phyloP scores from a whole-genome alignment of 331 rosid species.

The Telfairia occidentalis region DNA sequence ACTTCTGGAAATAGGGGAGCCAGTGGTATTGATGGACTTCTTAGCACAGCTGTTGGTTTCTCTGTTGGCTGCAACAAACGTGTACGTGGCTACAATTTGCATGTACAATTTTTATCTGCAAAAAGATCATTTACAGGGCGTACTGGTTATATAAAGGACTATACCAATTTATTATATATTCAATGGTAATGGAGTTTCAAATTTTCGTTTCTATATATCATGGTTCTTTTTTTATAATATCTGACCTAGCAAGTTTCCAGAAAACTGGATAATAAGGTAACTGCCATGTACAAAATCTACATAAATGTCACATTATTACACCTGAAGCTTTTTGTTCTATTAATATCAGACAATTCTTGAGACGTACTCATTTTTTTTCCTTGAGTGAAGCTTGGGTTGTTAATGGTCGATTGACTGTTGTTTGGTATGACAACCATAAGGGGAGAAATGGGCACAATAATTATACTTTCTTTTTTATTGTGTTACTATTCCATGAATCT shows the following conservation, averaged over 20 bases:
- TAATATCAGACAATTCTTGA: background rate
- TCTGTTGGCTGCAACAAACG: conserved; percentile 78
- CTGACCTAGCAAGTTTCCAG: background rate
- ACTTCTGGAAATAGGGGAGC: conserved; percentile 91
- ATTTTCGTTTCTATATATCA: background rate
- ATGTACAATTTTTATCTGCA: background rate
- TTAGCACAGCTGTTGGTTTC: conserved; percentile 91
- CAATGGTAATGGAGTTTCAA: background rate
- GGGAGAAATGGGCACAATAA: background rate
- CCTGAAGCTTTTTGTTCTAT: background rate
- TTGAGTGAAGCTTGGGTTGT: background rate
- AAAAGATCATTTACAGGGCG: background rate
- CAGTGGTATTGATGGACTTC: conserved; percentile 92
- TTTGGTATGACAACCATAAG: background rate
- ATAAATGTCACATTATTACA: background rate
- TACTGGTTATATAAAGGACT: background rate
- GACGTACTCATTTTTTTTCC: background rate
- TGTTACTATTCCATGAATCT: background rate
- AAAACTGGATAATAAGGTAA: background rate
- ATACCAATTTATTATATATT: too few relatives aligned
- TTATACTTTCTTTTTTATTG: background rate
- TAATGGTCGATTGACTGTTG: background rate
- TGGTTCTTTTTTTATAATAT: background rate
- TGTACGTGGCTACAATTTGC: conserved; percentile 24
- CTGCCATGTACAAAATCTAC: background rate